Evolutionary conservation across 1,284 basidiomycete species (phyloP), one percentile per base, ranked within the genome.

Genomic region (Schizopora paradoxa): DNA sequence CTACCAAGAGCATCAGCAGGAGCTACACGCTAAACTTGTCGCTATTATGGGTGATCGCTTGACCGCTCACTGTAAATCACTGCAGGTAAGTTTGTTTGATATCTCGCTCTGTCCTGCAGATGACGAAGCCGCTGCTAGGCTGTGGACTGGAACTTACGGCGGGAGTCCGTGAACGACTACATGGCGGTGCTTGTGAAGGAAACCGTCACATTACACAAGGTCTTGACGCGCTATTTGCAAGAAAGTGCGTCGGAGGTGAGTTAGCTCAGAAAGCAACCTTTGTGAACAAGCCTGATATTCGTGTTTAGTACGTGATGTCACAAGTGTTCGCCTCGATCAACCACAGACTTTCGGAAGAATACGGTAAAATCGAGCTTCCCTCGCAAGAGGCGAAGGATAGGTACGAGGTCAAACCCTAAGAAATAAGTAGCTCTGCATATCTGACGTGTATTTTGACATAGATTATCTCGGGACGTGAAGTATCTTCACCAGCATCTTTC

Each of bases 1-100:
- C 65, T 98, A 90, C 62, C 93, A 97, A 74, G 95, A 99, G 64
- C 95, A 99, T 66, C 96, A 99, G 67, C 91, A 94, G 62, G 96
- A 99, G 70, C 97, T 99, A 44, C 94, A 99, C 64, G 79, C 91
- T 45, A 99, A 99, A 69, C 76, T 99, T 43, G 87, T 99, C 41
- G 89, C 93, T 28, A 99, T 99, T 66, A 99, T 99, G 96, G 86
- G 92, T 43, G 95, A 99, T 67, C 79, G 95, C 41, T 71, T 99
- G 38, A 82, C 74, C 51, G 84, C 89, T 1, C 95, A 99, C 64
- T 85, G 90, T 61, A 83, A 81, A 59, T 71, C 82, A 21, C 70
- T 94, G 45, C 82, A 83, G 67, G 84, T 83, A 60, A 59, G 76
- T 59, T 18, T 38, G 29, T 31, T 23, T 33, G 44, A 36, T 35